These are phyloP conservation scores for Fusarium anguioides DNA, from an alignment of 2,329 filamentous ascomycete species.

Conservation along the genomic window DNA sequence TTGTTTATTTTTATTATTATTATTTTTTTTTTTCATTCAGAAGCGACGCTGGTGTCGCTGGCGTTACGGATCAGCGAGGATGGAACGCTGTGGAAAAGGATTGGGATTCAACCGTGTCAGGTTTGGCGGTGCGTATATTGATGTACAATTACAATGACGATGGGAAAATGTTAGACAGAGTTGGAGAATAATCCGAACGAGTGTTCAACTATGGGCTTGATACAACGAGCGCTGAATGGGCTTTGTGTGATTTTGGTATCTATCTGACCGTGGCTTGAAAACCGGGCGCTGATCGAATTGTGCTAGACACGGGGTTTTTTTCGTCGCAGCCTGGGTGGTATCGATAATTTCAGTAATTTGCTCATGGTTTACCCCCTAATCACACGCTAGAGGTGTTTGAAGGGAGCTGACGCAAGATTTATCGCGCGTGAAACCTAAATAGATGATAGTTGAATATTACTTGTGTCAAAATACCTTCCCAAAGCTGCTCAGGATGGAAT, in stretches of 20 bases:
- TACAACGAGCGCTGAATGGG: not conserved
- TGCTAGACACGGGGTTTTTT: slow-evolving; percentile 9
- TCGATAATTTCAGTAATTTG: slow-evolving; percentile 6
- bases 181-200: slow-evolving; percentile 14
- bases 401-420: slow-evolving; percentile 24
- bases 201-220: not conserved
- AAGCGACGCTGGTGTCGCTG: slow-evolving; percentile 45
- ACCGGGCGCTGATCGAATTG: not conserved
- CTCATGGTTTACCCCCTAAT: slow-evolving; percentile 13
- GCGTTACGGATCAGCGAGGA: slow-evolving; percentile 44
- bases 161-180: slow-evolving; percentile 22
- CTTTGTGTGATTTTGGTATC: not conserved
- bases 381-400: slow-evolving; percentile 4
- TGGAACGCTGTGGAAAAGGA: slow-evolving; percentile 34
- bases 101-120: slow-evolving; percentile 14
- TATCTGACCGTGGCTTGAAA: not conserved
- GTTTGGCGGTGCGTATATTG: slow-evolving; percentile 12
- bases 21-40: slow-evolving; percentile 1
- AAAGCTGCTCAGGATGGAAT: not conserved
- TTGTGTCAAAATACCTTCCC: not conserved
- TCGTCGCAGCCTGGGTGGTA: slow-evolving; percentile 25
- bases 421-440: slow-evolving; percentile 24
- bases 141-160: slow-evolving; percentile 32
- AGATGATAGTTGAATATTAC: slow-evolving; percentile 6
- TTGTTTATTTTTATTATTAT: no score